phyloP scores from a whole-genome alignment of 164 flowering plant species.

The Cinnamomum micranthum region DNA sequence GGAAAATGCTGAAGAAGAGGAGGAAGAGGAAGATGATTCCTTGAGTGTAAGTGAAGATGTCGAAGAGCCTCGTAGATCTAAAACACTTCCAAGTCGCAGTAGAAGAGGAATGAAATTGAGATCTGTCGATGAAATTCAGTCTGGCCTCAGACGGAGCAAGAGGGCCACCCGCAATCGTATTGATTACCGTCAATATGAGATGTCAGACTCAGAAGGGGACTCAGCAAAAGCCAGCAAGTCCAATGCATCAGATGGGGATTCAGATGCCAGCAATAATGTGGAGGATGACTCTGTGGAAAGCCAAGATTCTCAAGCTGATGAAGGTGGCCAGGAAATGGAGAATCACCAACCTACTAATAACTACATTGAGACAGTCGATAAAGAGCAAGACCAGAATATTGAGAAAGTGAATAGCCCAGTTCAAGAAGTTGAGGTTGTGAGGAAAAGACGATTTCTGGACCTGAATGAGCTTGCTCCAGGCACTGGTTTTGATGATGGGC shows the following conservation, averaged over 20 bases:
- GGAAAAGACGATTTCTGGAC: conserved; percentile 72
- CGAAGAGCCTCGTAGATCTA: conserved; percentile 52
- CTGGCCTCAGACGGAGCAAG: conserved; percentile 88
- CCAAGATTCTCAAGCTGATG: conserved; percentile 48
- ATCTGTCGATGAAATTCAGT: conserved; percentile 62
- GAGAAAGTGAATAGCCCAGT: conserved; percentile 37
- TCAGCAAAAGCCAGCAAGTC: conserved; percentile 44
- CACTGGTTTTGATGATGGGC: conserved; percentile 87
- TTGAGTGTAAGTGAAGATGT: conserved; percentile 67
- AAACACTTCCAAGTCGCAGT: conserved; percentile 49
- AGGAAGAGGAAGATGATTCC: conserved; percentile 69
- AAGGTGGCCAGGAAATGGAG: conserved; percentile 39
- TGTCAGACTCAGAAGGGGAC: conserved; percentile 83
- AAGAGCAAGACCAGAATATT: conserved; percentile 38
- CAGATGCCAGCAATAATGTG: conserved; percentile 52
- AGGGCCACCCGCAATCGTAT: conserved; percentile 81
- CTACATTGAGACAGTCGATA: conserved; percentile 23
- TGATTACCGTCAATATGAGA: conserved; percentile 65
- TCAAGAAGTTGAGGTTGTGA: conserved; percentile 33
- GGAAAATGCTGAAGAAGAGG: conserved; percentile 91
- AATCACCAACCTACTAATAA: conserved; percentile 35
- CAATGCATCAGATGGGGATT: conserved; percentile 38
- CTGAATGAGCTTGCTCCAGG: conserved; percentile 93
- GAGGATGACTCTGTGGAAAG: conserved; percentile 44
- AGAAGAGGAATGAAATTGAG: conserved; percentile 67